phyloP scores from a whole-genome alignment of 768 basidiomycete genomes.

The Leccinum variicolor region DNA sequence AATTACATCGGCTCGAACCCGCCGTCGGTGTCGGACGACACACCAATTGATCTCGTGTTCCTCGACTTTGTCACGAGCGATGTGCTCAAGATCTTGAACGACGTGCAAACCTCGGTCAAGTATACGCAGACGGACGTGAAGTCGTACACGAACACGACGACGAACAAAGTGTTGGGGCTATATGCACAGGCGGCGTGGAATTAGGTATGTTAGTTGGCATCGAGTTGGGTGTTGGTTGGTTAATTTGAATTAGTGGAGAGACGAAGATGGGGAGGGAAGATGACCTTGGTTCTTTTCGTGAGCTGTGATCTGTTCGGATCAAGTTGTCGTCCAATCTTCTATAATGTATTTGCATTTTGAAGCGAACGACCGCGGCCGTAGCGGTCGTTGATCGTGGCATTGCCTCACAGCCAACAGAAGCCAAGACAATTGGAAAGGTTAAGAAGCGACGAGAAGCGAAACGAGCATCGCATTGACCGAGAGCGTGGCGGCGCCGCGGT shows the following conservation, averaged over 20 bases:
- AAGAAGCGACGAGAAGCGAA: neutral
- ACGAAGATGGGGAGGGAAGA: neutral
- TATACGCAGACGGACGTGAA: slow-evolving; percentile 52
- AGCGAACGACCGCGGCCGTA: no score
- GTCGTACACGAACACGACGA: slow-evolving; percentile 48
- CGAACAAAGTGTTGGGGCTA: slow-evolving; percentile 35
- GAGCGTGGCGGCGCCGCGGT: no score
- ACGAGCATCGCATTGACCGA: neutral
- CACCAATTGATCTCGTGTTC: slow-evolving; percentile 71
- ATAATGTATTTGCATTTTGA: no score
- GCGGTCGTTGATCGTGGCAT: no score
- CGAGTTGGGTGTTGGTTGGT: neutral
- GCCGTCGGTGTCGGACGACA: slow-evolving; percentile 46
- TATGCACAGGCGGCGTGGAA: slow-evolving; percentile 40
- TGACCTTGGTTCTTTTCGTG: neutral
- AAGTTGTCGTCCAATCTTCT: no score
- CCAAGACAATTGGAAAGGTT: neutral
- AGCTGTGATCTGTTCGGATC: no score
- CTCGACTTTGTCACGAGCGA: slow-evolving; percentile 60
- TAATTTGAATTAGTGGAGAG: no score
- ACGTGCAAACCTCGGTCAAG: slow-evolving; percentile 44
- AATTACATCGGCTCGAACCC: slow-evolving; percentile 55
- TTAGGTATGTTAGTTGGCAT: slow-evolving; percentile 2
- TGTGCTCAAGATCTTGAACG: slow-evolving; percentile 54
- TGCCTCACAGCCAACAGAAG: neutral